phyloP scores from a whole-genome alignment of 2,329 filamentous ascomycete species.

The Rachicladosporium sp. region DNA sequence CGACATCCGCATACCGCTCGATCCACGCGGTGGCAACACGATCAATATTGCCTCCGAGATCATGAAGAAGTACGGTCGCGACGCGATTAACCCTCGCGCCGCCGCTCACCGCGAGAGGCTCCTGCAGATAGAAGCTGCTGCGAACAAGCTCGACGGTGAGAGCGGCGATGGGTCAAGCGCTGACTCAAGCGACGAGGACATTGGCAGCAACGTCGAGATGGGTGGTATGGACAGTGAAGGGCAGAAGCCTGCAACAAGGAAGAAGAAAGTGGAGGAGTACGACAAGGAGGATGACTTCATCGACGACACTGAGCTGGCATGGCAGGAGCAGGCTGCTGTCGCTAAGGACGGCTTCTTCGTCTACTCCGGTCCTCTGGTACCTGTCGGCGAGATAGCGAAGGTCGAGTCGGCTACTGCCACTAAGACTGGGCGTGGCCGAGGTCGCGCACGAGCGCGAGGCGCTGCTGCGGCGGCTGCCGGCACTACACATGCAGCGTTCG shows the following conservation, averaged over 20 bases:
- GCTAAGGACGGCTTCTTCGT: constrained; percentile 97
- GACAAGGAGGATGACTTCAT: constrained; percentile 57
- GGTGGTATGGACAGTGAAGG: constrained; percentile 53
- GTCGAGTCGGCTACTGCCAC: constrained; percentile 17
- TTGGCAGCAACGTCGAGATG: constrained; percentile 80
- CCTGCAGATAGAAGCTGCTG: constrained; percentile 74
- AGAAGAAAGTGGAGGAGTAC: constrained; percentile 57
- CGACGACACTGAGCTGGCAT: constrained; percentile 86
- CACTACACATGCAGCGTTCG: constrained; percentile 18
- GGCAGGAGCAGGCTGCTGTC: constrained; percentile 90
- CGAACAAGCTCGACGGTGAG: constrained; percentile 71
- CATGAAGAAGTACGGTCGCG: constrained; percentile 87
- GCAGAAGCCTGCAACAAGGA: constrained; percentile 70
- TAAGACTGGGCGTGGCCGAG: constrained; percentile 32
- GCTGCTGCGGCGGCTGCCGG: constrained; percentile 26
- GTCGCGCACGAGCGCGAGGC: constrained; percentile 44
- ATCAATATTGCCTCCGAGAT: constrained; percentile 93
- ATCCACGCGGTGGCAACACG: constrained; percentile 74
- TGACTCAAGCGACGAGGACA: constrained; percentile 55
- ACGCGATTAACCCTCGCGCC: constrained; percentile 79
- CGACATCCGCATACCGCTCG: constrained; percentile 67
- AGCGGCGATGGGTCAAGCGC: constrained; percentile 61
- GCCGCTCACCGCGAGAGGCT: constrained; percentile 81
- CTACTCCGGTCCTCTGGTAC: constrained; percentile 82
- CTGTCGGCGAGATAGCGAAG: constrained; percentile 59